phyloP scores from a whole-genome alignment of 2,329 filamentous ascomycete species.

The Apiospora arundinis region DNA sequence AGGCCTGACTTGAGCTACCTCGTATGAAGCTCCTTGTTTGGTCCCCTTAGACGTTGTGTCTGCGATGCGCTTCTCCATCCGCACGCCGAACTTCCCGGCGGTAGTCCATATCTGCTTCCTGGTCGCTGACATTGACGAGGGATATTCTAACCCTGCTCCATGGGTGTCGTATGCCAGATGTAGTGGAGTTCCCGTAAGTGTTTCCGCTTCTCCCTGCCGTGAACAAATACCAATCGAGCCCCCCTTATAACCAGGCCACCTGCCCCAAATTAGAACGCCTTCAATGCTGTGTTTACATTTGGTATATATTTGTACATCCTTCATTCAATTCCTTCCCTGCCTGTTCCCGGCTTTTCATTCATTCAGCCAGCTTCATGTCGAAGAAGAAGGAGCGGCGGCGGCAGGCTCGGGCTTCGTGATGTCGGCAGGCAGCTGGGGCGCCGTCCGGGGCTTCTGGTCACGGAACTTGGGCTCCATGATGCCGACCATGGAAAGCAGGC shows the following conservation, averaged over 20 bases:
- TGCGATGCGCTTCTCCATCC: not conserved
- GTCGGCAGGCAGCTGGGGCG: constrained; percentile 35
- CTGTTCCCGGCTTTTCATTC: no score
- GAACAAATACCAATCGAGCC: not conserved
- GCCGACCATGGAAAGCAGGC: constrained; percentile 77
- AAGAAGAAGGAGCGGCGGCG: not conserved
- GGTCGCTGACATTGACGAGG: not conserved
- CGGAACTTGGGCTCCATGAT: constrained; percentile 47
- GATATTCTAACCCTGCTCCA: not conserved
- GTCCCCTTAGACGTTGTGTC: not conserved
- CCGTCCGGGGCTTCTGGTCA: constrained; percentile 35
- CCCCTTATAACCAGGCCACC: not conserved
- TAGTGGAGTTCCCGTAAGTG: not conserved
- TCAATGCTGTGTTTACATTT: constrained; percentile 22
- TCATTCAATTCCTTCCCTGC: not conserved
- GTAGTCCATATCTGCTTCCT: not conserved
- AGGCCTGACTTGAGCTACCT: not conserved
- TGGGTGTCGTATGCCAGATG: not conserved
- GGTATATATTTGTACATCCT: constrained; percentile 19
- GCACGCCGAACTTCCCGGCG: not conserved
- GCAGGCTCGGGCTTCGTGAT: constrained; percentile 3
- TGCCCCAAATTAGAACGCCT: not conserved
- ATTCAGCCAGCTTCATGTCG: not conserved
- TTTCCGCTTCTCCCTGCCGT: not conserved
- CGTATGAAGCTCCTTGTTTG: not conserved